Evolutionary conservation across 176 grass and related monocot species (phyloP).

Genomic region (Neostapfia colusana): DNA sequence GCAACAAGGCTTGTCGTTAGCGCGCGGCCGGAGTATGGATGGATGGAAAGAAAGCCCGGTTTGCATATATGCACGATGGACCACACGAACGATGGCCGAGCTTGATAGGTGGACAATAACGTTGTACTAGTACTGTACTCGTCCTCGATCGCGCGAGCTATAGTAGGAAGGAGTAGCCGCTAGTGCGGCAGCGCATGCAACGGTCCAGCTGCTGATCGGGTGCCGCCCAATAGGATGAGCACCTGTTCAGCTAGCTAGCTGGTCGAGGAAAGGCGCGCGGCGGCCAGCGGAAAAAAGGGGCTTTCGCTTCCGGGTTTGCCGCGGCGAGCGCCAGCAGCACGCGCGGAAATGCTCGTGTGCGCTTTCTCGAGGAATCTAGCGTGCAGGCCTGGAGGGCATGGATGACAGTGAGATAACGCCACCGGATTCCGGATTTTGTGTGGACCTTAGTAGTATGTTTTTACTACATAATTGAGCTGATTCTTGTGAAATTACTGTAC

Average conservation of each 20-base stretch:
- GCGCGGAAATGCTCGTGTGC: not conserved
- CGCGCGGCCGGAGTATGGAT: constrained; percentile 7
- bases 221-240: not conserved
- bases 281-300: not conserved
- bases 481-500: too few relatives aligned
- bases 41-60: not conserved
- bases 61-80: constrained; percentile 16
- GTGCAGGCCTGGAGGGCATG: not conserved
- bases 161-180: not conserved
- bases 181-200: constrained; percentile 1
- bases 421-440: too few relatives aligned
- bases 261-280: not conserved
- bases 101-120: constrained; percentile 18
- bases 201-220: not conserved
- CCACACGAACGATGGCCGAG: not conserved
- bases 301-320: constrained; percentile 36
- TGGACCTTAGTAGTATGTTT: too few relatives aligned
- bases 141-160: not conserved
- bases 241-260: not conserved
- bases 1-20: constrained; percentile 17
- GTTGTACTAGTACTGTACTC: not conserved
- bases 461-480: too few relatives aligned
- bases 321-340: constrained; percentile 21
- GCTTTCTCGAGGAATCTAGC: not conserved
- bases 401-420: not conserved